Evolutionary conservation across 306 rosid genomes (phyloP).

Genomic region (Prosopis cineraria): DNA sequence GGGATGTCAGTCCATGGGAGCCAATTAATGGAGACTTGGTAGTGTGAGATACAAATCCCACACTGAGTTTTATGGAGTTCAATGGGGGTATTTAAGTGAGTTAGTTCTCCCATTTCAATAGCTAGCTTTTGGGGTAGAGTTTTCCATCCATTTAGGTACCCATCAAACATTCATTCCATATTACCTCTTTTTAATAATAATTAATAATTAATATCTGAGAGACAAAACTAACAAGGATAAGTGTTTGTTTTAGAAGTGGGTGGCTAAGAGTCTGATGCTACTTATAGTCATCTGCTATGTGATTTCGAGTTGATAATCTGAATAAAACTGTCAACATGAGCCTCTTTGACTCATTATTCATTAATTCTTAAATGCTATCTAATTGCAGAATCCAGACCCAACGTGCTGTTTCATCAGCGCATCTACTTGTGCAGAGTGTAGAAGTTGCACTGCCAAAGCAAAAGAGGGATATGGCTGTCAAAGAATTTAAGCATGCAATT

Average conservation of each 20-base stretch:
- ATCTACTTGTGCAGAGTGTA: slow-evolving; percentile 66
- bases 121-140: no score
- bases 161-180: no score
- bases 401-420: slow-evolving; percentile 69
- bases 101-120: no score
- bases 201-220: neutral
- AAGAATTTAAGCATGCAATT: slow-evolving; percentile 79
- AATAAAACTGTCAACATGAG: neutral
- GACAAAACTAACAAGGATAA: slow-evolving; percentile 4
- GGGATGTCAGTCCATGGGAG: no score
- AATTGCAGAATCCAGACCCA: slow-evolving; percentile 63
- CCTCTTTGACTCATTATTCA: slow-evolving; percentile 9
- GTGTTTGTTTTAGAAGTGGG: slow-evolving; percentile 1
- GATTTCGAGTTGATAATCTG: neutral
- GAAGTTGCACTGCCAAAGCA: slow-evolving; percentile 77
- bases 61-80: no score
- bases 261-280: neutral
- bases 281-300: slow-evolving; percentile 4
- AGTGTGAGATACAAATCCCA: no score
- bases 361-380: slow-evolving; percentile 21
- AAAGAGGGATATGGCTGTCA: slow-evolving; percentile 65
- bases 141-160: no score
- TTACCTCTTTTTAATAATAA: neutral
- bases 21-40: no score
- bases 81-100: no score